A percentile compares a stretch with the other conserved stretches of the same genome.
These are phyloP conservation scores for Knoxdaviesia capensis DNA, from an alignment of 2,329 filamentous ascomycete genomes.

Conservation along the genomic window DNA sequence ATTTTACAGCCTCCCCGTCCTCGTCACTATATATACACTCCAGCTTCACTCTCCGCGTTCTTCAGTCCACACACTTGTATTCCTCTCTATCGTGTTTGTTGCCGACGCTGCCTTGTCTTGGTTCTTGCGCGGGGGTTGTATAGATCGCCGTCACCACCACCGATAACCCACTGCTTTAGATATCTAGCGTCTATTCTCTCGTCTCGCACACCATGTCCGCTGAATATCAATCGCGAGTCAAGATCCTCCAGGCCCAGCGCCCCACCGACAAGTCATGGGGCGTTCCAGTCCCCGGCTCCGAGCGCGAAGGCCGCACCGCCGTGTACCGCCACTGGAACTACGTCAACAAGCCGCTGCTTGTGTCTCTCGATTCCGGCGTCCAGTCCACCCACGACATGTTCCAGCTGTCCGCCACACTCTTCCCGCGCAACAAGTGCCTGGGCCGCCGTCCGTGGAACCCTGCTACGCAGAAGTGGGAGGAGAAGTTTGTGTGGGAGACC, in stretches of 20 bases:
- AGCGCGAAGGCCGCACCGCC: slow-evolving; percentile 48
- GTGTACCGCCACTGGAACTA: slow-evolving; percentile 74
- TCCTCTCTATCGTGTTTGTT: too few relatives aligned
- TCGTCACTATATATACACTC: neutral
- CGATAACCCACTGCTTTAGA: neutral
- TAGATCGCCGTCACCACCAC: neutral
- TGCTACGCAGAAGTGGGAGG: slow-evolving; percentile 48
- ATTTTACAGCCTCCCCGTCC: neutral
- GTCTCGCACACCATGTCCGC: neutral
- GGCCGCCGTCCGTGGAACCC: slow-evolving; percentile 67
- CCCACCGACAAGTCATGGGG: slow-evolving; percentile 52
- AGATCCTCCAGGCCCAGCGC: neutral
- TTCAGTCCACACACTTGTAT: too few relatives aligned
- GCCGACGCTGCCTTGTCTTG: too few relatives aligned
- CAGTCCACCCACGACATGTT: slow-evolving; percentile 66
- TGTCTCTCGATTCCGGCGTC: slow-evolving; percentile 49
- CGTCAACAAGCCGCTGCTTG: slow-evolving; percentile 48
- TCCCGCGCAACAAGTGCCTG: slow-evolving; percentile 51
- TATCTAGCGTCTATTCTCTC: neutral
- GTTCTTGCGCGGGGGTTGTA: too few relatives aligned
- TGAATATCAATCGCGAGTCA: neutral
- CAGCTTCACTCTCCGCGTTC: neutral
- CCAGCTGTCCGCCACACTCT: slow-evolving; percentile 41
- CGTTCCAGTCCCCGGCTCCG: slow-evolving; percentile 54
- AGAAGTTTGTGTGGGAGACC: slow-evolving; percentile 64